Conservation (phyloP, 306 rosid genomes). For the Gastrolobium villosum region DNA sequence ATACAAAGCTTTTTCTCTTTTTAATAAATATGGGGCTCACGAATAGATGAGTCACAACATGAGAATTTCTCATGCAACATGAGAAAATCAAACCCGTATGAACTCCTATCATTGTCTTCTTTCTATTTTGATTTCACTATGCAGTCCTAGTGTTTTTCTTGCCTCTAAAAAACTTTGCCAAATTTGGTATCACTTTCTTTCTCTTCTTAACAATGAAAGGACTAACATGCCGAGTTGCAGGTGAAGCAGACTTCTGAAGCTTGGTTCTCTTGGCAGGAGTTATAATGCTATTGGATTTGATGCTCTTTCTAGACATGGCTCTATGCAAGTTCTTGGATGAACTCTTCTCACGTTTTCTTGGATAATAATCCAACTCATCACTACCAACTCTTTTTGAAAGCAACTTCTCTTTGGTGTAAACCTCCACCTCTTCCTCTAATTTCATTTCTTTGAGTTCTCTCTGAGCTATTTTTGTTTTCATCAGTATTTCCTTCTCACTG, state of each 20-base stretch:
- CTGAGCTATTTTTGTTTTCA: slow-evolving; percentile 61
- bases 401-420: slow-evolving; percentile 50
- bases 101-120: background rate
- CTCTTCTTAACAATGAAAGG: slow-evolving; percentile 71
- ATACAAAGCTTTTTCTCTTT: too few relatives aligned
- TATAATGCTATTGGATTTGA: slow-evolving; percentile 52
- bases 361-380: slow-evolving; percentile 56
- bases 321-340: slow-evolving; percentile 50
- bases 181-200: slow-evolving; percentile 70
- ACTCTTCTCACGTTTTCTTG: slow-evolving; percentile 61
- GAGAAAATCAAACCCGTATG: too few relatives aligned
- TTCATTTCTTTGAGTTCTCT: slow-evolving; percentile 67
- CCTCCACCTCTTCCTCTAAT: slow-evolving; percentile 58
- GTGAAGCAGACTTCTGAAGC: slow-evolving; percentile 68
- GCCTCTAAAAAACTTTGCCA: slow-evolving; percentile 69
- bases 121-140: slow-evolving; percentile 1
- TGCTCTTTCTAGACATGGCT: slow-evolving; percentile 57
- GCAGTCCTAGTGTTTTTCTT: slow-evolving; percentile 45
- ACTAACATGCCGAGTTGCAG: slow-evolving; percentile 59
- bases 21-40: too few relatives aligned
- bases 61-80: too few relatives aligned
- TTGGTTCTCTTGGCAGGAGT: slow-evolving; percentile 59
- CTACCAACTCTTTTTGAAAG: slow-evolving; percentile 55
- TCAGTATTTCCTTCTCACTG: slow-evolving; percentile 80
- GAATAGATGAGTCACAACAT: too few relatives aligned